Percentiles rank a stretch among this genome's conserved stretches.
Conservation (phyloP, 371 early-diverging fungal genomes). For the Mortierella sp. region DNA sequence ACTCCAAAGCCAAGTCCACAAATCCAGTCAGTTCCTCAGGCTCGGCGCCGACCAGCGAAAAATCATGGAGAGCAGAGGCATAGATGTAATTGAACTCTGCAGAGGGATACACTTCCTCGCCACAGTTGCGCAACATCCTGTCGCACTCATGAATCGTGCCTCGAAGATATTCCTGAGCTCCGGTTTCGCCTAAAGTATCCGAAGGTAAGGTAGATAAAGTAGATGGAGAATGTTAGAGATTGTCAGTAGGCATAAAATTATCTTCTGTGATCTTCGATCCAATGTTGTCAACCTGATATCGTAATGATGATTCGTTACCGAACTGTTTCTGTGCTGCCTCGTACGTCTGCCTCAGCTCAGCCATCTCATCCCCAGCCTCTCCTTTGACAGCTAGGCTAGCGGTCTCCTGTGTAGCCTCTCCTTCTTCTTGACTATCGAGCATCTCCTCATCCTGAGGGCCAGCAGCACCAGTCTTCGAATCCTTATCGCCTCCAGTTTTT, state of each 20-base stretch:
- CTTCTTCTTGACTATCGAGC: slow-evolving; percentile 4
- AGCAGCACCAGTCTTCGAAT: not conserved
- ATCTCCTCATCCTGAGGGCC: not conserved
- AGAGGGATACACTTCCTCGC: slow-evolving; percentile 51
- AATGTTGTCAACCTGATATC: too few relatives aligned
- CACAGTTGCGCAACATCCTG: slow-evolving; percentile 68
- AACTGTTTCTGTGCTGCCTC: slow-evolving; percentile 54
- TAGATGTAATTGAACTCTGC: slow-evolving; percentile 64
- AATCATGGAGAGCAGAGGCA: slow-evolving; percentile 66
- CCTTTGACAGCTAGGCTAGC: slow-evolving; percentile 38
- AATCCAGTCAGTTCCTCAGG: slow-evolving; percentile 35
- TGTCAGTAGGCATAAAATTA: not conserved
- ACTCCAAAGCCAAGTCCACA: slow-evolving; percentile 39
- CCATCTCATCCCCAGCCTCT: slow-evolving; percentile 40
- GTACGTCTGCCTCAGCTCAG: slow-evolving; percentile 46
- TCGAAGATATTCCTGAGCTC: slow-evolving; percentile 56
- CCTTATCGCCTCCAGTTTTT: not conserved
- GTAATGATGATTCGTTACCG: too few relatives aligned
- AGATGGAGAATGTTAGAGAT: not conserved
- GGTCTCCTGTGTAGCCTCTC: slow-evolving; percentile 9
- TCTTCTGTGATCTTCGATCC: too few relatives aligned
- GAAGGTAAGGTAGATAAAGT: not conserved
- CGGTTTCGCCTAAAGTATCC: slow-evolving; percentile 25
- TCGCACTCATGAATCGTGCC: slow-evolving; percentile 73
- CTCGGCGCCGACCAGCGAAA: slow-evolving; percentile 45